phyloP scores from a whole-genome alignment of 768 basidiomycete genomes.

The Hygrocybe punicea region DNA sequence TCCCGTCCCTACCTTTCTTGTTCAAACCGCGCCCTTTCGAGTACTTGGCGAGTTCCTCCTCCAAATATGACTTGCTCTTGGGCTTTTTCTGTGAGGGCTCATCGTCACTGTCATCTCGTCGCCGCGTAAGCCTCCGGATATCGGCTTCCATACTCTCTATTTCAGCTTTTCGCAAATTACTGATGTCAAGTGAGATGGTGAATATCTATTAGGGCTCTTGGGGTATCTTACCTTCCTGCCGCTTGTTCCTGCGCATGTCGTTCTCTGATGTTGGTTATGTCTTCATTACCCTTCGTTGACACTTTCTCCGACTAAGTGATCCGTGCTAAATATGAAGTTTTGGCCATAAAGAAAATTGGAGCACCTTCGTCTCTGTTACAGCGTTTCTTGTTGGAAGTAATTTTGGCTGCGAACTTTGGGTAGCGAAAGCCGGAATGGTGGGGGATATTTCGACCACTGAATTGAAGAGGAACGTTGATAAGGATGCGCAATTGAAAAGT shows the following conservation, averaged over 20 bases:
- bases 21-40: constrained; percentile 58
- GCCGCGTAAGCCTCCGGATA: constrained; percentile 71
- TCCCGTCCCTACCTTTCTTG: constrained; percentile 45
- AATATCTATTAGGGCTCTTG: neutral
- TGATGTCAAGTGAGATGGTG: constrained; percentile 24
- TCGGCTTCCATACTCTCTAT: constrained; percentile 88
- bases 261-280: constrained; percentile 71
- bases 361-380: neutral
- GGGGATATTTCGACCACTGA: constrained; percentile 40
- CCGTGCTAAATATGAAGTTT: neutral
- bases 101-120: constrained; percentile 60
- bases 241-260: constrained; percentile 70
- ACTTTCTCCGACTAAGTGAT: constrained; percentile 24
- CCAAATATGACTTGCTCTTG: constrained; percentile 66
- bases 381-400: constrained; percentile 12
- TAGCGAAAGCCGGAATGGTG: constrained; percentile 43
- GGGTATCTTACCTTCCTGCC: constrained; percentile 50
- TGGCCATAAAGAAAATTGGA: neutral
- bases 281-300: constrained; percentile 42
- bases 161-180: constrained; percentile 64
- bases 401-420: constrained; percentile 20
- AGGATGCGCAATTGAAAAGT: neutral
- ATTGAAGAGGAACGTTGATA: constrained; percentile 4
- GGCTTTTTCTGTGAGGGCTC: constrained; percentile 54
- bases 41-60: constrained; percentile 82